Percentiles rank a stretch among this genome's conserved stretches.
Conservation (phyloP, 257 asterid genomes). For the Solanum arcanum region DNA sequence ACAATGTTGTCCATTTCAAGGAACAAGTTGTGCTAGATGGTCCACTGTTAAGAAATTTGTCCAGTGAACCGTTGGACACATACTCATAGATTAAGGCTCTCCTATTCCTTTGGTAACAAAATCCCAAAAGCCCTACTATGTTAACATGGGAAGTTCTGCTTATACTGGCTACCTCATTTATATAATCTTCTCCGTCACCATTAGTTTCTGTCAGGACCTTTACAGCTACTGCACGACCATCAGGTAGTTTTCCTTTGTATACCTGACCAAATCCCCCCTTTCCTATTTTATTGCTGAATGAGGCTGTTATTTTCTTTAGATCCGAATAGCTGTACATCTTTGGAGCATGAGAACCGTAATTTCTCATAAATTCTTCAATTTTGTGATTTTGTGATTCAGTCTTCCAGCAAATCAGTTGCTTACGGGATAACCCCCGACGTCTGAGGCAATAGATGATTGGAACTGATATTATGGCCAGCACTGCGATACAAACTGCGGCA, state of each 20-base stretch:
- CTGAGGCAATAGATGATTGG: slow-evolving; percentile 2
- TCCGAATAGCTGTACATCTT: slow-evolving; percentile 27
- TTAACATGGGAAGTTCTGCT: slow-evolving; percentile 56
- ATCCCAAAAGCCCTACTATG: slow-evolving; percentile 54
- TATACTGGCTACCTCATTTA: slow-evolving; percentile 57
- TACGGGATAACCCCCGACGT: not conserved
- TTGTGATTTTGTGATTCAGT: not conserved
- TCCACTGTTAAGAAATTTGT: slow-evolving; percentile 29
- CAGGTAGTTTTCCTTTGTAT: slow-evolving; percentile 38
- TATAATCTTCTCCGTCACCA: slow-evolving; percentile 37
- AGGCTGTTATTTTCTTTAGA: slow-evolving; percentile 36
- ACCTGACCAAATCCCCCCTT: slow-evolving; percentile 48
- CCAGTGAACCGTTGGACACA: slow-evolving; percentile 59
- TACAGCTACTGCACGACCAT: slow-evolving; percentile 44
- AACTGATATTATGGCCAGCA: not conserved
- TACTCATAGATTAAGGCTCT: slow-evolving; percentile 47
- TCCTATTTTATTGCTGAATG: slow-evolving; percentile 35
- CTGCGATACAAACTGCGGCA: not conserved
- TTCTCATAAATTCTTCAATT: slow-evolving; percentile 26
- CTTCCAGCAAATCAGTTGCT: not conserved
- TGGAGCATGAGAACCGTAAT: slow-evolving; percentile 36
- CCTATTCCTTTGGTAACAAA: slow-evolving; percentile 21
- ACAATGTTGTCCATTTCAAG: slow-evolving; percentile 35
- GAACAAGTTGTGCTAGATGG: not conserved
- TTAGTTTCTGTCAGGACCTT: slow-evolving; percentile 27